phyloP scores from a whole-genome alignment of 495 filamentous ascomycete species.

The Podospora australis region DNA sequence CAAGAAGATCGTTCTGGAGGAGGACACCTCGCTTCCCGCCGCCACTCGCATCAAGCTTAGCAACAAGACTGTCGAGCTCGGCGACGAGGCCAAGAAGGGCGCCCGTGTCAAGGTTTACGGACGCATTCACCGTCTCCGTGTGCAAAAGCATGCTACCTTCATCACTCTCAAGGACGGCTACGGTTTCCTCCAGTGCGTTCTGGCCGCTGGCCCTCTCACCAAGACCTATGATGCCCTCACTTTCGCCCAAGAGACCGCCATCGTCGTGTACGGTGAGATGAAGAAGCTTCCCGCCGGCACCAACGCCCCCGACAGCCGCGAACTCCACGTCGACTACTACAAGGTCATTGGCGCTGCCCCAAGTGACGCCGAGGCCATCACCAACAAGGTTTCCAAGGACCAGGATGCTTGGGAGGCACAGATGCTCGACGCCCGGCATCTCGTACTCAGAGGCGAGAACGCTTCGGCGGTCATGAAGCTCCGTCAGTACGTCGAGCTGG shows the following conservation, averaged over 20 bases:
- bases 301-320: slow-evolving; percentile 78
- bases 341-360: slow-evolving; percentile 71
- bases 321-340: slow-evolving; percentile 93
- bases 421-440: slow-evolving; percentile 85
- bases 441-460: slow-evolving; percentile 83
- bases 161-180: slow-evolving; percentile 84
- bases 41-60: slow-evolving; percentile 69
- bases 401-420: slow-evolving; percentile 63
- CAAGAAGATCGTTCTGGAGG: slow-evolving; percentile 78
- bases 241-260: slow-evolving; percentile 81
- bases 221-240: slow-evolving; percentile 90
- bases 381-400: slow-evolving; percentile 76
- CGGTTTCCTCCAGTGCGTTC: slow-evolving; percentile 81
- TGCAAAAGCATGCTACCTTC: slow-evolving; percentile 85
- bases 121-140: slow-evolving; percentile 74
- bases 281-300: slow-evolving; percentile 70
- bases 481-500: slow-evolving; percentile 72
- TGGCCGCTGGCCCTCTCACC: slow-evolving; percentile 69
- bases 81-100: slow-evolving; percentile 53
- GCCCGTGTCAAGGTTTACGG: slow-evolving; percentile 78
- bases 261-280: slow-evolving; percentile 86
- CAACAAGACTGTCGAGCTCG: slow-evolving; percentile 63
- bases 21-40: slow-evolving; percentile 73
- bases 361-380: slow-evolving; percentile 87
- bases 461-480: slow-evolving; percentile 89